These are phyloP conservation scores for Cyberlindnera misumaiensis DNA, from an alignment of 805 yeast genomes.

Conservation along the genomic window DNA sequence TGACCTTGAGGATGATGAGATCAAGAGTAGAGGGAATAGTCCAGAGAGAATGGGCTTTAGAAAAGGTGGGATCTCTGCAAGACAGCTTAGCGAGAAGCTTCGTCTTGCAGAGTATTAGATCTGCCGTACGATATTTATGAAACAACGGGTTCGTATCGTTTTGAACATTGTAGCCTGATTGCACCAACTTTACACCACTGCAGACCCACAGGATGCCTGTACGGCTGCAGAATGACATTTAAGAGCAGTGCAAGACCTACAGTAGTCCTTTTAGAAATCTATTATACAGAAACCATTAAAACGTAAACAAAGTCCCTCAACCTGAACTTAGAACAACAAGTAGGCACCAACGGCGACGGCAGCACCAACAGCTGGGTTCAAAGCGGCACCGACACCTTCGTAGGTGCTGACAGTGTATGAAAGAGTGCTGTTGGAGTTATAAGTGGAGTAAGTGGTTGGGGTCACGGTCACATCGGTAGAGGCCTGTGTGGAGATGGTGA, in stretches of 20 bases:
- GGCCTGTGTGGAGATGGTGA: slow-evolving; percentile 34
- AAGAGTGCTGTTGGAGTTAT: slow-evolving; percentile 16
- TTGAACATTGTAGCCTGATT: too few species aligned
- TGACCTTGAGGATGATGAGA: slow-evolving; percentile 58
- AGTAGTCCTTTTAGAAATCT: background rate
- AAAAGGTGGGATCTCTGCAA: slow-evolving; percentile 19
- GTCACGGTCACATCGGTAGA: slow-evolving; percentile 33
- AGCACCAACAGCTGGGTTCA: slow-evolving; percentile 21
- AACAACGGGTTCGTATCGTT: background rate
- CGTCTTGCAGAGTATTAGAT: slow-evolving; percentile 23
- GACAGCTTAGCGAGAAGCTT: slow-evolving; percentile 23
- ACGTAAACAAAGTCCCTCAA: slow-evolving; percentile 1
- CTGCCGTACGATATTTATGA: slow-evolving; percentile 2
- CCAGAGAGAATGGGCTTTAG: slow-evolving; percentile 22
- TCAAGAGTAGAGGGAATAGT: slow-evolving; percentile 37
- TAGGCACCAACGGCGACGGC: slow-evolving; percentile 24
- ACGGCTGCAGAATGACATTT: too few species aligned
- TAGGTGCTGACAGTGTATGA: slow-evolving; percentile 11
- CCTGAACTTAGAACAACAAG: slow-evolving; percentile 19
- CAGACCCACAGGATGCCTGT: too few species aligned
- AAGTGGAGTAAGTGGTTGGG: slow-evolving; percentile 31
- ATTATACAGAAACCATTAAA: slow-evolving; percentile 1
- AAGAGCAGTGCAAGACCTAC: too few species aligned
- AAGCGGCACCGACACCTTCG: slow-evolving; percentile 19
- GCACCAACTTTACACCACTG: too few species aligned